Base-by-base conservation (phyloP, 768 basidiomycete species). In the Tulasnella calospora region DNA sequence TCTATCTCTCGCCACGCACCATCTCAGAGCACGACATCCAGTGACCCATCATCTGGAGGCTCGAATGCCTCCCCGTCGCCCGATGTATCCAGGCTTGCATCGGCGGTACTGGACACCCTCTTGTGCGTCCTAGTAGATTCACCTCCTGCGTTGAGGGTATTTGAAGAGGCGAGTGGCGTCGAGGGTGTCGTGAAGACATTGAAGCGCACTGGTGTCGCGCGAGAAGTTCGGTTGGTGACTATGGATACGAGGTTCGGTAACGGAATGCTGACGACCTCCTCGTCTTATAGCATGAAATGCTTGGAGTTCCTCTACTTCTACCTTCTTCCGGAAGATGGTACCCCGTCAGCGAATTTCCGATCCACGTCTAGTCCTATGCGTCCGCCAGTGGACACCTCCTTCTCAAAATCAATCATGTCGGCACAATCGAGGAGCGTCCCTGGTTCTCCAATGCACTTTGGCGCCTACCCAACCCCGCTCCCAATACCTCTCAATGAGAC, bases 251-350 rank as follows among this genome's bases (percentile, higher is more conserved):
- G 40, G 7, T 69, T 33, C 9, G 3, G 2, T 1, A 1, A 30
- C n/a, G 0, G 0, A 12, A 44, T 27, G 33, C 61, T 46, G 19
- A 41, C 55, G 12, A 40, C 69, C 80, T 79, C 17, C 79, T 71
- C 38, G 10, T 30, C 41, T 15, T 47, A 33, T 81, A 97, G 96
- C 81, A 97, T 98, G 93, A 97, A 97, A 86, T 97, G 95, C 80
- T 87, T 98, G 23, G 96, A 98, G 83, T 96, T 98, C 81, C 85
- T 98, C 21, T 97, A 97, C 84, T 98, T 96, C 84, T 98, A 98
- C 83, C 87, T 98, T 9, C 87, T 97, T 69, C 96, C 96, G 79
- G 96, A 98, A 82, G 89, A 89, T 0, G 82, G 79, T 9, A 51
- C 51, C 7, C 41, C 85, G 8, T 76, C 74, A 7, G 46, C n/a